Evolutionary conservation across 345 rosid species (phyloP), one percentile per base, ranked within the genome.

Genomic region (Bruguiera sexangula): DNA sequence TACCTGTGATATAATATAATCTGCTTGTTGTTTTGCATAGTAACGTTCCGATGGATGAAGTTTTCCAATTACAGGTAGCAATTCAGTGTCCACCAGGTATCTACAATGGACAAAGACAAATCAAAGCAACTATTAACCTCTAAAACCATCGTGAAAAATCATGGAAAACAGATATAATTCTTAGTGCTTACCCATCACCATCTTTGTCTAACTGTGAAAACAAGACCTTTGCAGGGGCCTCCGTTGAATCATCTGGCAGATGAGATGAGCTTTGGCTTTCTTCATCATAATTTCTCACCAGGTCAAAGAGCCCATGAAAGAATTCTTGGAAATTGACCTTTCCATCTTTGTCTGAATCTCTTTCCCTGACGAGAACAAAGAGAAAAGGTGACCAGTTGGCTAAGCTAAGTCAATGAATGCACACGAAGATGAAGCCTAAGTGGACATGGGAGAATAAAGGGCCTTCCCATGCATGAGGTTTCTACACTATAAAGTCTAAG

Each of bases 21-120:
- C 96, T 46, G 92, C 94, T 81, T 95, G 98, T 67, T 92, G 94
- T 77, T 92, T 95, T 52, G 99, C 97, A 76, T 95, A 96, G 81
- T 89, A 90, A 39, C 59, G 93, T 78, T 90, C 99, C 0, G 97
- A 85, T 53, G 99, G 99, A 81, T 96, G 98, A 70, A 96, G 85
- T 76, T 96, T 96, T 69, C 83, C 91, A 73, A 92, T 88, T 66
- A 92, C 43, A 37, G 93, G 88, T 46, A 89, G 85, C 67, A 96
- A 74, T 65, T 96, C 98, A n/a, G 60, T 75, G 68, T 89, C 91
- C 1, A 89, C 82, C 83, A 96, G 76, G 79, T 62, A 84, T 77
- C 99, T 96, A 77, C 8, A 59, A 71, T 57, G 56, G 24, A 63
- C 43, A 73, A 63, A 65, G 51, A 66, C 64, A 69, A 36, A 26